Conservation (phyloP, 169 alveolate genomes). For the Cryptosporidium canis region DNA sequence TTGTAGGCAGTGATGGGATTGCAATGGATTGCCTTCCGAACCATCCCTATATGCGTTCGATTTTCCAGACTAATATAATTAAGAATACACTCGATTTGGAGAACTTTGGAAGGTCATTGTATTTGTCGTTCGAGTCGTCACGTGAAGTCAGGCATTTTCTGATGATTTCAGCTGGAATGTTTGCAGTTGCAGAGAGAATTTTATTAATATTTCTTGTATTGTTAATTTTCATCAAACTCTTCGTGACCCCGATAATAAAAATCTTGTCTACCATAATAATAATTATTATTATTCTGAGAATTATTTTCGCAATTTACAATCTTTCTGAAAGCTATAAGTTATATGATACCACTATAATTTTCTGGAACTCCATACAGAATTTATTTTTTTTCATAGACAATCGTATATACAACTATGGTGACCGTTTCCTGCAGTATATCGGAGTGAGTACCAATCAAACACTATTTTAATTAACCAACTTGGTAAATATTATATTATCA, state of each 20-base stretch:
- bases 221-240: not conserved
- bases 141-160: constrained; percentile 33
- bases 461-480: not conserved
- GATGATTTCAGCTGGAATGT: constrained; percentile 61
- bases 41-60: constrained; percentile 55
- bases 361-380: not conserved
- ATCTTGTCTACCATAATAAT: not conserved
- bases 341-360: not conserved
- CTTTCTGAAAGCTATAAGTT: not conserved
- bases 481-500: not conserved
- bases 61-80: constrained; percentile 23
- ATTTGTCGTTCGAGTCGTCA: constrained; percentile 17
- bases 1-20: not conserved
- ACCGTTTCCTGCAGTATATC: constrained; percentile 12
- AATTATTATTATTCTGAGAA: not conserved
- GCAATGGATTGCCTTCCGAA: constrained; percentile 39
- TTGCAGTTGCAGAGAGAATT: constrained; percentile 69
- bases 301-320: constrained; percentile 33
- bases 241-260: constrained; percentile 50
- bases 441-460: constrained; percentile 12
- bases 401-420: constrained; percentile 38
- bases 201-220: constrained; percentile 3
- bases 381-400: constrained; percentile 18
- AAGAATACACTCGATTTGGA: constrained; percentile 33
- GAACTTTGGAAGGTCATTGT: constrained; percentile 40